Percentiles rank a stretch among this genome's conserved stretches.
Evolutionary conservation across 257 asterid species (phyloP).

Genomic region (Nicotiana noctiflora): DNA sequence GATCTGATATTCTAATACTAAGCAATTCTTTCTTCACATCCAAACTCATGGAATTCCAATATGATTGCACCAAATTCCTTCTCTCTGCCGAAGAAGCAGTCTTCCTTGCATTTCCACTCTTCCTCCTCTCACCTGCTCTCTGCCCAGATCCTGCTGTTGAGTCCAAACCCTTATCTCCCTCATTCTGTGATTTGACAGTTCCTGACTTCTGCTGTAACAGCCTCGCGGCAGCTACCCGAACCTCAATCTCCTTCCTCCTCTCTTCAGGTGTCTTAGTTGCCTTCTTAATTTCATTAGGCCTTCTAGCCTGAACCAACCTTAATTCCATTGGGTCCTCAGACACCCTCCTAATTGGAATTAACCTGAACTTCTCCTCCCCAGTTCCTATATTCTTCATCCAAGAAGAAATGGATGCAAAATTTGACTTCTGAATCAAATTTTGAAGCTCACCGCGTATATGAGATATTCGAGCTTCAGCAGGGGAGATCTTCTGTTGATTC

Average conservation of each 20-base stretch:
- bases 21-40: slow-evolving; percentile 50
- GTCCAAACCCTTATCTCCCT: slow-evolving; percentile 45
- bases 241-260: slow-evolving; percentile 80
- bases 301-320: slow-evolving; percentile 51
- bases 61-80: slow-evolving; percentile 52
- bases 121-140: slow-evolving; percentile 48
- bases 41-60: slow-evolving; percentile 51
- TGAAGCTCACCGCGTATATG: slow-evolving; percentile 61
- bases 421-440: slow-evolving; percentile 67
- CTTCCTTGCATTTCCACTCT: slow-evolving; percentile 48
- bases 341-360: slow-evolving; percentile 64
- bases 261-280: slow-evolving; percentile 74
- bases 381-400: slow-evolving; percentile 74
- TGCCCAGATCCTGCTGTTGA: slow-evolving; percentile 40
- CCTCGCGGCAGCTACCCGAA: slow-evolving; percentile 77
- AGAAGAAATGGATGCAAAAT: slow-evolving; percentile 64
- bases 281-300: slow-evolving; percentile 79
- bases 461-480: slow-evolving; percentile 47
- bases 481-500: slow-evolving; percentile 59
- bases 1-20: slow-evolving; percentile 40
- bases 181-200: slow-evolving; percentile 29
- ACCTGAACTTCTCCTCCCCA: slow-evolving; percentile 69
- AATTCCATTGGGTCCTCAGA: slow-evolving; percentile 81
- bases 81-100: slow-evolving; percentile 55
- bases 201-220: slow-evolving; percentile 67